Evolutionary conservation across 495 filamentous ascomycete genomes (phyloP), one percentile per base, ranked within the genome.

Genomic region (Penicillium cosmopolitanum): DNA sequence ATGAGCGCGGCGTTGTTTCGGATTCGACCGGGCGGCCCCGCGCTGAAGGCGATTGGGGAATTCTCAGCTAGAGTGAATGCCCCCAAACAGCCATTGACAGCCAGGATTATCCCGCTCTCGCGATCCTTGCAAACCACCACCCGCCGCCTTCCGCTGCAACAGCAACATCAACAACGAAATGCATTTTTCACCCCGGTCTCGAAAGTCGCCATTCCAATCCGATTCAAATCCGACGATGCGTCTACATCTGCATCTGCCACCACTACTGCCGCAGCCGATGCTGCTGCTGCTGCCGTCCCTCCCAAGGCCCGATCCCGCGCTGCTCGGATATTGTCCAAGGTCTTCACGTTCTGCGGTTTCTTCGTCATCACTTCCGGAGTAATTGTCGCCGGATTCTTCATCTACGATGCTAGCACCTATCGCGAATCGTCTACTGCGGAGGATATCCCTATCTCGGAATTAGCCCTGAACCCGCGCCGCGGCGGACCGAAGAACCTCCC

Each of bases 401-500:
- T 95, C 65, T 99, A 97, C 74, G 96, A 99, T 80, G 87, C 92
- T 15, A 89, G 85, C 48, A 98, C 96, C 11, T 98, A 98, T 73
- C 85, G 85, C 46, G 87, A 90, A 58, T 77, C 84, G 50, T 73
- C 82, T 0, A 82, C 73, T 15, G 82, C 81, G 47, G 77, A 77
- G 57, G 94, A 97, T 63, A 85, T 97, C 61, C 84, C 87, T 47
- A 88, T 99, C 9, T 91, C 95, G 0, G 84, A 92, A 62, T 70
- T 89, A 19, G 96, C 96, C 0, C 76, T 99, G 31, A 84, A 85
- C 46, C 96, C 96, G 1, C 84, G 86, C 51, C 84, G 84, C 19
- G 96, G 96, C 33, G 96, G 96, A 0, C 96, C 95, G 0, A 99
- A 99, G 79, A 97, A 98, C 66, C 78, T 99, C 9, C 95, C 94